phyloP scores from a whole-genome alignment of 495 filamentous ascomycete species.

The Xylaria telfairii region DNA sequence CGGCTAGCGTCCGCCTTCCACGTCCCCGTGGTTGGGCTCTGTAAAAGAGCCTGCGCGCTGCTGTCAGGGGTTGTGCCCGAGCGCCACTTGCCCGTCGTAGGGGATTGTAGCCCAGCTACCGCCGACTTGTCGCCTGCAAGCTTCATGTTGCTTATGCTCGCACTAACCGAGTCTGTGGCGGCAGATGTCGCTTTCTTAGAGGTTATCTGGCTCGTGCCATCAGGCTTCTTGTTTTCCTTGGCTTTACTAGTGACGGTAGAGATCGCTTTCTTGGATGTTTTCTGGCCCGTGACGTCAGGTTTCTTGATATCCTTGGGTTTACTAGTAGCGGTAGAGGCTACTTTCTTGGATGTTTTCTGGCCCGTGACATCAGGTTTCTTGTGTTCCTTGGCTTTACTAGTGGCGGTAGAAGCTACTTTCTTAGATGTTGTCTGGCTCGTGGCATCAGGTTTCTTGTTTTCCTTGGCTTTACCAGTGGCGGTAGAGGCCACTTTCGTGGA shows the following conservation, averaged over 20 bases:
- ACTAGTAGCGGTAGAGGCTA: too few species aligned
- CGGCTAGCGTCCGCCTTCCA: slow-evolving; percentile 49
- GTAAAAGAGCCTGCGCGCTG: slow-evolving; percentile 37
- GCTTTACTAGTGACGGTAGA: slow-evolving; percentile 29
- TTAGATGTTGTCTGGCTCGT: too few species aligned
- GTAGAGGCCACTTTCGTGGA: not conserved
- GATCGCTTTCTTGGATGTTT: too few species aligned
- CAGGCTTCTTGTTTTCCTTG: slow-evolving; percentile 27
- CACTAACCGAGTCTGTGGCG: slow-evolving; percentile 9
- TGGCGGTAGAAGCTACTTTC: too few species aligned
- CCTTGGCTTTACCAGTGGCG: slow-evolving; percentile 33
- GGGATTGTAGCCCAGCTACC: slow-evolving; percentile 43
- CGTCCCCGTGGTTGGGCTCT: slow-evolving; percentile 51
- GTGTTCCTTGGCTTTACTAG: too few species aligned
- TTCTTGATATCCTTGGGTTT: too few species aligned
- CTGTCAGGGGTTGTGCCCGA: slow-evolving; percentile 20
- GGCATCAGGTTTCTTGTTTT: not conserved
- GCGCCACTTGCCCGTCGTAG: slow-evolving; percentile 45
- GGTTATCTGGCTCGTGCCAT: not conserved
- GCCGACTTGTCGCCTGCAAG: slow-evolving; percentile 17
- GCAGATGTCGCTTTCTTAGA: slow-evolving; percentile 17
- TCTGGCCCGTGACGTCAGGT: too few species aligned
- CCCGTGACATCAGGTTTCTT: too few species aligned
- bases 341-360: too few species aligned
- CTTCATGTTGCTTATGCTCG: slow-evolving; percentile 23